Conservation (phyloP, 352 stramenopile genomes). For the Hyaloperonospora brassicae region DNA sequence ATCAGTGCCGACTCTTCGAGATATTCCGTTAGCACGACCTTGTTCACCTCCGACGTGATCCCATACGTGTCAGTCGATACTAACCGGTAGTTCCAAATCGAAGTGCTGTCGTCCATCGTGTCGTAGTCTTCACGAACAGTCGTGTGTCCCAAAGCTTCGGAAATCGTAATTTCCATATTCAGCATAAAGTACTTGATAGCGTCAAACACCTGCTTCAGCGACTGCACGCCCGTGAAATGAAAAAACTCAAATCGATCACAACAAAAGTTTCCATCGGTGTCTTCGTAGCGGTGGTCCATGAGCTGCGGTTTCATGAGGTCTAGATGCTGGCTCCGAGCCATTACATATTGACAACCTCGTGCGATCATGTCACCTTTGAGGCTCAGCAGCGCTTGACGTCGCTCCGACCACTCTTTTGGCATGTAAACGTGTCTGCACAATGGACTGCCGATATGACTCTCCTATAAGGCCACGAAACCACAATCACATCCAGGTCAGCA, state of each 20-base stretch:
- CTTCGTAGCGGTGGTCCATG: conserved; percentile 20
- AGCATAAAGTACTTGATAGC: conserved; percentile 34
- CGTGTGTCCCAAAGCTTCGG: conserved; percentile 36
- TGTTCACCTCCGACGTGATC: conserved; percentile 22
- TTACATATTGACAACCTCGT: conserved; percentile 28
- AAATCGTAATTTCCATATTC: conserved; percentile 57
- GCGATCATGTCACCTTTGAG: conserved; percentile 35
- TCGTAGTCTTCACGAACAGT: conserved; percentile 49
- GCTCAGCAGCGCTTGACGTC: conserved; percentile 28
- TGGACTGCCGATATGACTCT: conserved; percentile 21
- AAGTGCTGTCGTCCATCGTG: conserved; percentile 17
- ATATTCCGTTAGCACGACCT: conserved; percentile 24
- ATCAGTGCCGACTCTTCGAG: conserved; percentile 20
- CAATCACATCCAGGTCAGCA: conserved; percentile 6
- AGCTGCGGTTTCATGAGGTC: conserved; percentile 30
- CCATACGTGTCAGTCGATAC: conserved; percentile 26
- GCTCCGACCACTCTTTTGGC: conserved; percentile 22
- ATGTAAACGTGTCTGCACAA: conserved; percentile 24
- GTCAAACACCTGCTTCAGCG: conserved; percentile 49
- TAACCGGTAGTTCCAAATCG: conserved; percentile 37
- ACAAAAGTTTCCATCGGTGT: conserved; percentile 27
- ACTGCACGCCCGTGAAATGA: conserved; percentile 35
- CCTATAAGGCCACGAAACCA: conserved; percentile 6
- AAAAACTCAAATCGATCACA: conserved; percentile 31
- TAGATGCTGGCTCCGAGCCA: conserved; percentile 29